Percentiles rank a stretch among this genome's conserved stretches.
These are phyloP conservation scores for Jatropha podagrica DNA, from an alignment of 441 rosid species.

Conservation along the genomic window DNA sequence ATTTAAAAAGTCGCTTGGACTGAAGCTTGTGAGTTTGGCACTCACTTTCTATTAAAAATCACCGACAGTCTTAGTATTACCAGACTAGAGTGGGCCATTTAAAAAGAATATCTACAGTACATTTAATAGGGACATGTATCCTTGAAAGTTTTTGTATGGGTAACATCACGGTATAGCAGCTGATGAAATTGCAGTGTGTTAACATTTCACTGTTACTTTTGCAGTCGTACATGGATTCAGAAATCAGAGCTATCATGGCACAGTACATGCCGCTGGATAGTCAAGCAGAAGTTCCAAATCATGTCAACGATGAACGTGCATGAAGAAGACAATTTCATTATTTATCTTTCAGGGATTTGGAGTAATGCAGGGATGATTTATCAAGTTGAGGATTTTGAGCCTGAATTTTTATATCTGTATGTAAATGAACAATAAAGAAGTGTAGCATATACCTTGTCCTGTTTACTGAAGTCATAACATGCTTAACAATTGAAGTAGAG, in stretches of 20 bases:
- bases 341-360: conserved; percentile 8
- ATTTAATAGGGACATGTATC: background rate
- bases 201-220: background rate
- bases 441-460: conserved; percentile 27
- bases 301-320: conserved; percentile 54
- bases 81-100: background rate
- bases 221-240: conserved; percentile 99
- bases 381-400: conserved; percentile 24
- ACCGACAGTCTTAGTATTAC: background rate
- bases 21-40: background rate
- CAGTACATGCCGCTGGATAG: conserved; percentile 99
- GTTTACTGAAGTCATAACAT: conserved; percentile 23
- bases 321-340: conserved; percentile 27
- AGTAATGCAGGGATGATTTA: conserved; percentile 12
- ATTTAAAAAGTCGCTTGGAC: background rate
- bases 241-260: conserved; percentile 99
- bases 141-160: background rate
- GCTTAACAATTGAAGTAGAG: conserved; percentile 26
- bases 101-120: background rate
- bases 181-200: background rate
- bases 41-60: background rate
- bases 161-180: background rate
- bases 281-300: conserved; percentile 76
- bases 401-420: conserved; percentile 28
- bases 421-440: conserved; percentile 33